Evolutionary conservation across 1,139 yeast species (phyloP), one percentile per base, ranked within the genome.

Genomic region (Nematodospora anomalae): DNA sequence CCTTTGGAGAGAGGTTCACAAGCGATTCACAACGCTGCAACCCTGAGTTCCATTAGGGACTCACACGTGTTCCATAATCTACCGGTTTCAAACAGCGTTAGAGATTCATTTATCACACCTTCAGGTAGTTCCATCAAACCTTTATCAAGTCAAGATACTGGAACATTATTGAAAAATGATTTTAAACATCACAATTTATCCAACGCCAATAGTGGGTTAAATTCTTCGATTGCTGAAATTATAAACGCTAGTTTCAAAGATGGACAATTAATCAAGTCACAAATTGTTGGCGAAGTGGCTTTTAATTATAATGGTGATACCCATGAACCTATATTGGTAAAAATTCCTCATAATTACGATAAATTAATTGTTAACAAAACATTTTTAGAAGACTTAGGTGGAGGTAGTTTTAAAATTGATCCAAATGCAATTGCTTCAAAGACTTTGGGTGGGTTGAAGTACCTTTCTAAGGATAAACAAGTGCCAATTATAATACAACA

Each of bases 141-240:
- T 3, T 40, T 40, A 30, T 28, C 32, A 8, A 51, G 56, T 32
- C 71, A 62, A 49, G 52, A 56, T 30, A 67, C 73, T 1, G 72
- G 72, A 2, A 59, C 69, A 4, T 43, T 64, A 31, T 49, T 64
- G 43, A 56, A 54, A 40, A 63, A 59, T 33, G 53, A 42, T 25
- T 74, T 76, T 55, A 76, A 73, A 50, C 94, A 67, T 42, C 59
- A 60, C 38, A 64, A 57, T 22, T 38, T 55, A n/a, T 40, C 53
- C 8, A 43, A 43, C 16, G 48, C 46, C 18, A 76, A 79, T 10
- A 74, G 74, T 36, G 57, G 67, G n/a, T 67, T 88, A 50, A 83
- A 83, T 52, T 79, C 88, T 1, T 82, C 94, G 26, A 64, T 87
- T 44, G 90, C 90, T 10, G 96, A 88, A 58, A 80, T 84, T n/a